Base-by-base conservation (phyloP, 352 stramenopile genomes). In the Pythium biforme region DNA sequence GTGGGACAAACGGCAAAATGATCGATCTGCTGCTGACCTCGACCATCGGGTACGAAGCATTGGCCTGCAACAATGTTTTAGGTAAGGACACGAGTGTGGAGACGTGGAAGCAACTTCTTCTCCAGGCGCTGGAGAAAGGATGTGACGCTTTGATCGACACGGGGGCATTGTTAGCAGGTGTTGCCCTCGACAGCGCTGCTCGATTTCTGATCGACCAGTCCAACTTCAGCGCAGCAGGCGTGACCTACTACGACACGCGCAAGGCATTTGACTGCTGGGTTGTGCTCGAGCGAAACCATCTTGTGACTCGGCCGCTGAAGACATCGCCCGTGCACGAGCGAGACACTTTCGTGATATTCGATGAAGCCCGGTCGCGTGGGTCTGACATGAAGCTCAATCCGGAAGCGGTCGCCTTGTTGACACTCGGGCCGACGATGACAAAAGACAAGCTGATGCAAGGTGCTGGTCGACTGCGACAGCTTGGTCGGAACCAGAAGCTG, bases 391-490 rank as follows among this genome's bases (percentile, higher is more conserved):
- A 97, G 64, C 64, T 97, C 3, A 55, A 69, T 17, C 19, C 60
- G 15, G 45, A 92, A 8, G 84, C 87, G 6, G 57, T 87, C 7
- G 90, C 87, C 11, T 55, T 96, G 51, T 47, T 97, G 27, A 97
- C 90, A 3, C 69, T 97, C 1, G 89, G 86, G 0, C 86, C 88
- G 11, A 83, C 83, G 25, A 74, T 97, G 19, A 89, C 83, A 0
- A 98, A 97, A 51, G 92, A 97, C 66, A 97, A 97, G 54, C 58
- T 98, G 2, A 97, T 97, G 89, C 91, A 98, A 68, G 90, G 87
- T 23, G 88, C 88, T 3, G 90, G 89, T 10, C 81, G 92, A 0
- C 81, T 97, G 74, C 72, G 90, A 5, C 82, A 92, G 47, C 77
- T 98, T 0, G 86, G 81, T 0, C 45, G 76, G 17, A 87, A 97